phyloP scores from a whole-genome alignment of 139 green algal genomes.

The Zygnema circumcarinatum region DNA sequence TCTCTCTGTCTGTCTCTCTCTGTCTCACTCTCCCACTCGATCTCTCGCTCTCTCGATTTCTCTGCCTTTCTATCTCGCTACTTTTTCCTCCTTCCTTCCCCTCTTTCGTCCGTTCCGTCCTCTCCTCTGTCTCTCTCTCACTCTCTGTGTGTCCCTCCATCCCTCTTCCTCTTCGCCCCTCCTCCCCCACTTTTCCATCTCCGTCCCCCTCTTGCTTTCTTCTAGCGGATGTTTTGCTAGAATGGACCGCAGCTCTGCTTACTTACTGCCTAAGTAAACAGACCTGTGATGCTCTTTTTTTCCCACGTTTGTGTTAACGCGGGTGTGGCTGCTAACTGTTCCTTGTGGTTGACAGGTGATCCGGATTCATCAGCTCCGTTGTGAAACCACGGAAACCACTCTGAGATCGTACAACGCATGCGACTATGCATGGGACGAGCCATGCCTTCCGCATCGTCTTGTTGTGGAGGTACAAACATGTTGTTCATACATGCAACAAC shows the following conservation, averaged over 20 bases:
- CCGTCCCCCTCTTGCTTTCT: too few relatives aligned
- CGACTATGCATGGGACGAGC: conserved; percentile 62
- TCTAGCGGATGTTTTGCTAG: too few relatives aligned
- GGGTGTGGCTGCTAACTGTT: neutral
- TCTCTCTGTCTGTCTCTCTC: conserved; percentile 10
- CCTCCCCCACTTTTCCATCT: too few relatives aligned
- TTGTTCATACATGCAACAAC: too few relatives aligned
- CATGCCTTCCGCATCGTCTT: conserved; percentile 47
- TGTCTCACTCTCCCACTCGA: neutral
- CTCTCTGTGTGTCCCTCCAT: too few relatives aligned
- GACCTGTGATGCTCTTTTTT: too few relatives aligned
- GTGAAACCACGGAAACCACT: conserved; percentile 37
- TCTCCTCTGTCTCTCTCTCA: neutral
- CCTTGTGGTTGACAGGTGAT: conserved; percentile 13
- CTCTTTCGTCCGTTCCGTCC: neutral
- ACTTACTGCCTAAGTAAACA: too few relatives aligned
- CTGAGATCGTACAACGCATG: conserved; percentile 52
- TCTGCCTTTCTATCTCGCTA: neutral
- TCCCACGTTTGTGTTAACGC: neutral
- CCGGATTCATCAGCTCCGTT: conserved; percentile 52
- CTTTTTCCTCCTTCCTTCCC: neutral
- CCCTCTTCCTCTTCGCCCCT: too few relatives aligned
- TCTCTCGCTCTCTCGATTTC: neutral
- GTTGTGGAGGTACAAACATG: conserved; percentile 43
- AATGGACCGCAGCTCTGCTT: too few relatives aligned